These are phyloP conservation scores for Penicillium sp. DNA, from an alignment of 2,329 filamentous ascomycete genomes.

Conservation along the genomic window DNA sequence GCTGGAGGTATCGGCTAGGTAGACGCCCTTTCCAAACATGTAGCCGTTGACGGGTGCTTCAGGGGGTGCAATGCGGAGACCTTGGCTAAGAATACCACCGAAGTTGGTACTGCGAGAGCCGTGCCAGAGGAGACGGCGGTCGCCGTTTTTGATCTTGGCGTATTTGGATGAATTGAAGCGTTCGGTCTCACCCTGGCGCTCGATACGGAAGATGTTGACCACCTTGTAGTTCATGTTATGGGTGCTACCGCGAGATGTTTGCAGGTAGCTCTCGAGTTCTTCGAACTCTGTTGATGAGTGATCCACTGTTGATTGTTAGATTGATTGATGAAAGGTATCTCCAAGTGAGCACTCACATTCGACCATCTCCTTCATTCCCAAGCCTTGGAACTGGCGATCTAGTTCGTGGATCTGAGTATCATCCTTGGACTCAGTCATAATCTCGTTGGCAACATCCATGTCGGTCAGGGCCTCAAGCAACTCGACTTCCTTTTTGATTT, in stretches of 20 bases:
- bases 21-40: conserved; percentile 91
- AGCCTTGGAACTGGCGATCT: conserved; percentile 70
- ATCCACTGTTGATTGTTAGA: conserved; percentile 49
- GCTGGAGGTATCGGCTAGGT: conserved; percentile 80
- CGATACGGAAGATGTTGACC: conserved; percentile 78
- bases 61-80: conserved; percentile 80
- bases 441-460: conserved; percentile 78
- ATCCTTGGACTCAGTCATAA: conserved; percentile 69
- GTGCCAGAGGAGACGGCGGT: conserved; percentile 83
- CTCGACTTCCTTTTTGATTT: conserved; percentile 75
- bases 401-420: conserved; percentile 61
- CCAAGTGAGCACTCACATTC: conserved; percentile 42
- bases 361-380: conserved; percentile 76
- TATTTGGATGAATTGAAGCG: conserved; percentile 64
- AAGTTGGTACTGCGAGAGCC: conserved; percentile 82
- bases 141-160: conserved; percentile 54
- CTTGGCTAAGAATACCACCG: conserved; percentile 83
- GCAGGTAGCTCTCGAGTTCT: conserved; percentile 67
- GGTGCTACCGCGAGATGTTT: conserved; percentile 65
- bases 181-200: conserved; percentile 69
- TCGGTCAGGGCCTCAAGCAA: conserved; percentile 79
- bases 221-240: conserved; percentile 59
- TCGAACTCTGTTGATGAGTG: conserved; percentile 62
- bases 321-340: not conserved
- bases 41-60: conserved; percentile 77